phyloP scores from a whole-genome alignment of 768 basidiomycete genomes.

The Erythrobasidium yunnanense region DNA sequence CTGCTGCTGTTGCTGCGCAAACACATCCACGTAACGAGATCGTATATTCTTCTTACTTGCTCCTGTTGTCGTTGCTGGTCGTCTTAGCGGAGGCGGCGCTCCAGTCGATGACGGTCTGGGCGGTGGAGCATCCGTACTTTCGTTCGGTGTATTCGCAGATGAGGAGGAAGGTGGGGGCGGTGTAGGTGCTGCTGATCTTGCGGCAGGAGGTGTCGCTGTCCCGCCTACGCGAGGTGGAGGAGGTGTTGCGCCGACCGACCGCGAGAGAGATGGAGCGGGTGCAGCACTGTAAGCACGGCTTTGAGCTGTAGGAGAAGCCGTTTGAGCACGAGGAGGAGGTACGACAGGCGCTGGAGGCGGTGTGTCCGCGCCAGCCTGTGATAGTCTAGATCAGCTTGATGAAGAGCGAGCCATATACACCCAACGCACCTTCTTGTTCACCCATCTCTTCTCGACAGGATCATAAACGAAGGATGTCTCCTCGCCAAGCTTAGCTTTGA shows the following conservation, averaged over 20 bases:
- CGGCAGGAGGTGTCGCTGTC: not conserved
- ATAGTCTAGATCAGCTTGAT: conserved; percentile 42
- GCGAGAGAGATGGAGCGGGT: not conserved
- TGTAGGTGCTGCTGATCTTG: not conserved
- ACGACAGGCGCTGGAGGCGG: conserved; percentile 53
- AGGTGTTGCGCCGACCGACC: not conserved
- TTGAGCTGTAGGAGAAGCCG: conserved; percentile 59
- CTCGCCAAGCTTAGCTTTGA: conserved; percentile 87
- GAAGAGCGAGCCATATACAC: conserved; percentile 21
- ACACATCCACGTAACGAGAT: conserved; percentile 22
- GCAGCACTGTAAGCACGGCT: not conserved
- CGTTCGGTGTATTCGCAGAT: not conserved
- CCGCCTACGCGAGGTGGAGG: conserved; percentile 16
- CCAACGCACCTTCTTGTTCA: conserved; percentile 71
- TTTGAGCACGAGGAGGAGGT: conserved; percentile 63
- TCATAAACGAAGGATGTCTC: conserved; percentile 85
- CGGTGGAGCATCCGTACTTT: not conserved
- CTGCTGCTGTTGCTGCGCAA: conserved; percentile 20
- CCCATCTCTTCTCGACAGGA: conserved; percentile 87
- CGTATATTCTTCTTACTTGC: conserved; percentile 8
- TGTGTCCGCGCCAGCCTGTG: conserved; percentile 50
- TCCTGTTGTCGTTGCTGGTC: not conserved
- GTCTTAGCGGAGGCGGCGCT: not conserved
- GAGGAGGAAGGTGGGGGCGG: not conserved
- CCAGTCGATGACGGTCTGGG: not conserved